Evolutionary conservation across 2,329 filamentous ascomycete genomes (phyloP).

Genomic region (Epichloe sylvatica): DNA sequence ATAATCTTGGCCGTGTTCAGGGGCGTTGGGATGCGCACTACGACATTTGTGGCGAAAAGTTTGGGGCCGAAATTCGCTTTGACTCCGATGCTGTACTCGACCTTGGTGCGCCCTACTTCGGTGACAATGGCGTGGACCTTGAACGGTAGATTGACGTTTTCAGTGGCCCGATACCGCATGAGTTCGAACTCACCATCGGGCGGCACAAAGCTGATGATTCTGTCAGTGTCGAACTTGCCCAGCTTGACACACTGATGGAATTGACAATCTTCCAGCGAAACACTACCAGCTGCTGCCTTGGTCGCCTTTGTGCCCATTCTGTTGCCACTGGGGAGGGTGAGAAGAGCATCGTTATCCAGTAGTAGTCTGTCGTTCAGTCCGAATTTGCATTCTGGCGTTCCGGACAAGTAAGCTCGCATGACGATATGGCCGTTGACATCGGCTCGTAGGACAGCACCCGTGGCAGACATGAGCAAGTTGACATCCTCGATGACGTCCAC

Average conservation of each 20-base stretch:
- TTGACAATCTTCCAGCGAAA: conserved; percentile 93
- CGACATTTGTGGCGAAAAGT: conserved; percentile 91
- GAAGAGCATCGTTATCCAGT: conserved; percentile 61
- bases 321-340: conserved; percentile 59
- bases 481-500: conserved; percentile 99
- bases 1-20: conserved; percentile 91
- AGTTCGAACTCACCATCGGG: conserved; percentile 97
- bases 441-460: conserved; percentile 82
- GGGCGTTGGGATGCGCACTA: conserved; percentile 87
- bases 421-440: conserved; percentile 96
- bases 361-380: conserved; percentile 90
- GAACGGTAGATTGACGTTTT: conserved; percentile 97
- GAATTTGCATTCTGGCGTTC: conserved; percentile 97
- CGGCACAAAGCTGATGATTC: conserved; percentile 93
- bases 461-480: conserved; percentile 97
- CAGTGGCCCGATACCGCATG: conserved; percentile 95
- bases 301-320: conserved; percentile 74
- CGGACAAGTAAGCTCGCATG: conserved; percentile 94
- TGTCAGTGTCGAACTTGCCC: conserved; percentile 88
- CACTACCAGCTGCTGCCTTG: conserved; percentile 86
- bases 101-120: conserved; percentile 90
- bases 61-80: conserved; percentile 95
- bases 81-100: conserved; percentile 96
- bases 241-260: conserved; percentile 98
- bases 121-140: conserved; percentile 98